Evolutionary conservation across 495 filamentous ascomycete species (phyloP), one percentile per base, ranked within the genome.

Genomic region (Aspergillus steynii): DNA sequence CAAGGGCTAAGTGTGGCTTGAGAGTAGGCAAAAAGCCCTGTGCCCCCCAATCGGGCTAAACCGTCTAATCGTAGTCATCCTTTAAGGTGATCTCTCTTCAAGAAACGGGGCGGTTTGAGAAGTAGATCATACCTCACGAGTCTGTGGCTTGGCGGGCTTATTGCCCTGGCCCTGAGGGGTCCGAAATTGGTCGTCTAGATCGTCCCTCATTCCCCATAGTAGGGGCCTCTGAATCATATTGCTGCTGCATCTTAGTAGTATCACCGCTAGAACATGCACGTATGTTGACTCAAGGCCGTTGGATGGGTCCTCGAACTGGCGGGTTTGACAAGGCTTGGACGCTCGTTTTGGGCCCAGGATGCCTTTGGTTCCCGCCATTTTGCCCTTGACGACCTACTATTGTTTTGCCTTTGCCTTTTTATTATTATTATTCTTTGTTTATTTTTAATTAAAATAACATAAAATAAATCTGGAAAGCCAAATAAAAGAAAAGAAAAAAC

Each of bases 1-100:
- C 29, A n/a, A 34, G 34, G 7, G 52, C 20, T 25, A 6, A 55
- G 32, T 27, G 53, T 55, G 53, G 53, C 53, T 55, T 55, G 25
- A 45, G 28, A 27, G n/a, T 3, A 46, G 10, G n/a, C 34, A 46
- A 27, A 20, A 55, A 46, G 53, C 53, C 37, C 34, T 32, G 46
- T 28, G 46, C 37, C 20, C n/a, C 45, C 55, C 53, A 28, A 53
- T n/a, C 58, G 62, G 61, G 65, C 61, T 62, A 65, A 60, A 64
- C 42, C 50, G 46, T 50, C 34, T 49, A 54, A 62, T 60, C 63
- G 51, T 61, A 53, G 45, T 54, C 57, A 61, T 59, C 55, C 8
- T 15, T 15, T 12, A 29, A 46, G 34, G 15, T 27, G 29, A 55
- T 34, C 28, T 32, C 32, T 55, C 53, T 55, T 34, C 53, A 55